phyloP scores from a whole-genome alignment of 306 rosid species.

The Cucurbita argyrosperma region DNA sequence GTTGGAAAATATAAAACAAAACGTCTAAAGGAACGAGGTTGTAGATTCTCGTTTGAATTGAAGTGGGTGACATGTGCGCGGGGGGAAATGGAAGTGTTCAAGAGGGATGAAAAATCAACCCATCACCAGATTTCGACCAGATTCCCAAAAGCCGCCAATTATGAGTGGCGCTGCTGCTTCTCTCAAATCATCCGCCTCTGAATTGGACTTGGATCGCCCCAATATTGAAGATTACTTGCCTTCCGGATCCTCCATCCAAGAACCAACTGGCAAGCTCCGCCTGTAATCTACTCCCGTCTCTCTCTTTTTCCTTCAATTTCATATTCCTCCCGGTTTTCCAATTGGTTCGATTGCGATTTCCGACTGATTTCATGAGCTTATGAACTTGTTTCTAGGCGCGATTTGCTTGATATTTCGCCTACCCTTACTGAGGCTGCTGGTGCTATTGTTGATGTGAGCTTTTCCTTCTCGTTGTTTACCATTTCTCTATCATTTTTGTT shows the following conservation, averaged over 20 bases:
- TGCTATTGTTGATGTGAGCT: slow-evolving; percentile 80
- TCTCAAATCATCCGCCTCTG: slow-evolving; percentile 56
- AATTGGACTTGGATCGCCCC: slow-evolving; percentile 83
- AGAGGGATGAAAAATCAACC: background rate
- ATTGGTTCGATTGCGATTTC: background rate
- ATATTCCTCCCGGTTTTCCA: background rate
- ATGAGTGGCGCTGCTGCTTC: slow-evolving; percentile 25
- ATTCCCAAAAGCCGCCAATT: background rate
- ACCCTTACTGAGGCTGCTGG: slow-evolving; percentile 86
- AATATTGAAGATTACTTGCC: slow-evolving; percentile 92
- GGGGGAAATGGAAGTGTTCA: too few species aligned
- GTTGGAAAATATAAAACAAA: too few species aligned
- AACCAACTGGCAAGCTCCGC: slow-evolving; percentile 67
- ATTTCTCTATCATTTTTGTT: background rate
- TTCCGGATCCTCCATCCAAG: slow-evolving; percentile 70
- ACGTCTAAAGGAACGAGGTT: too few species aligned
- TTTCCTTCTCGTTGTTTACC: background rate
- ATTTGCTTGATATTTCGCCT: slow-evolving; percentile 86
- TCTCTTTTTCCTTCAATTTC: background rate
- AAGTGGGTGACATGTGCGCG: too few species aligned
- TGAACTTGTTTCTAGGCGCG: slow-evolving; percentile 39
- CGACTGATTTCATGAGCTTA: background rate
- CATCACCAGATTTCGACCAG: background rate
- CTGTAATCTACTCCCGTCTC: slow-evolving; percentile 30
- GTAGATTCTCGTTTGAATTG: too few species aligned